Evolutionary conservation across 805 yeast species (phyloP).

Genomic region (Blastobotrys robertii): DNA sequence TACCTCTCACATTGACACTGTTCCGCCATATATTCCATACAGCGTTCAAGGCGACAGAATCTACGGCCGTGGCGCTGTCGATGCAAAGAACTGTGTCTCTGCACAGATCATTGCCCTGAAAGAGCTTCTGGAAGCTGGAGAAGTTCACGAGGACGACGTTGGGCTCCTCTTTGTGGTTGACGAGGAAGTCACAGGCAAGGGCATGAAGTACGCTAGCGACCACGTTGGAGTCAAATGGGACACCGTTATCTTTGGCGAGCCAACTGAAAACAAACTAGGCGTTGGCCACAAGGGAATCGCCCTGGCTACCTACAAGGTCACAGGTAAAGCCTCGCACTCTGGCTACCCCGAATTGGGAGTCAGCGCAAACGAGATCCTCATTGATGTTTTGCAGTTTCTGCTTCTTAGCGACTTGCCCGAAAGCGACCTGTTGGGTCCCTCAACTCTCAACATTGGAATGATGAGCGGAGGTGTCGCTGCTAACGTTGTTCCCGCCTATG

Average conservation of each 20-base stretch:
- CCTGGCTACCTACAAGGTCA: conserved; percentile 33
- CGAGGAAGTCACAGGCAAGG: conserved; percentile 58
- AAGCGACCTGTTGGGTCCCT: conserved; percentile 45
- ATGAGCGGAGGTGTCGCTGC: conserved; percentile 54
- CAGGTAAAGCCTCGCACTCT: conserved; percentile 54
- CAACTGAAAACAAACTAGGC: conserved; percentile 59
- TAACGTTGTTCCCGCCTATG: conserved; percentile 55
- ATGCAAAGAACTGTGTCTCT: conserved; percentile 66
- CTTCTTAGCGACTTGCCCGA: conserved; percentile 38
- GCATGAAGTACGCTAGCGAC: conserved; percentile 42
- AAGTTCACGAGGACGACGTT: conserved; percentile 49
- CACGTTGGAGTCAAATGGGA: conserved; percentile 42
- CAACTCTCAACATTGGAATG: conserved; percentile 53
- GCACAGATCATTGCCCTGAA: conserved; percentile 47
- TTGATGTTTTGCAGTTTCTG: conserved; percentile 41
- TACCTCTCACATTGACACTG: conserved; percentile 64
- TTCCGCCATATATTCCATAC: conserved; percentile 56
- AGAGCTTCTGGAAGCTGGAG: conserved; percentile 34
- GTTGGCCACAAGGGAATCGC: conserved; percentile 61
- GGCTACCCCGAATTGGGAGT: conserved; percentile 65
- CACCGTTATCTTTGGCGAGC: conserved; percentile 62
- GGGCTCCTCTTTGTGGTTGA: conserved; percentile 56
- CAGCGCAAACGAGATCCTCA: conserved; percentile 47
- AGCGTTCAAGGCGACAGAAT: conserved; percentile 37
- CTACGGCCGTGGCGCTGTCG: conserved; percentile 59